Base-by-base conservation (phyloP, 345 rosid genomes). In the Dipteronia sinensis region DNA sequence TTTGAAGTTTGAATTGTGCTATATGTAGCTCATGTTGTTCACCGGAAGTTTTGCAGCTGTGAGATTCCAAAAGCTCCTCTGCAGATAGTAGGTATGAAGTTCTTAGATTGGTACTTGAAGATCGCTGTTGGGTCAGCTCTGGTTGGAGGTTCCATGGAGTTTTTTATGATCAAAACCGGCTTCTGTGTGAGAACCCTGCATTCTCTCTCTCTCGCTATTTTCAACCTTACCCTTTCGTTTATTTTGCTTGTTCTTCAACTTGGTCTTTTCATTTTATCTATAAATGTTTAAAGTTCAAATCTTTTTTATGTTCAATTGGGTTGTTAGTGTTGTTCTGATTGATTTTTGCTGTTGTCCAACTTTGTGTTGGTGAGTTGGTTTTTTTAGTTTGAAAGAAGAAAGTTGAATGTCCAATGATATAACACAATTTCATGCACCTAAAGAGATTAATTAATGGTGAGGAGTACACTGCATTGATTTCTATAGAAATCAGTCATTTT, bases 151-250 rank as follows among this genome's bases (percentile, higher is more conserved):
- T 95, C 96, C 80, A 96, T 91, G 97, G 97, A 96, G 79, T 75
- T 92, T 25, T 93, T 91, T 94, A 96, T 92, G 98, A 90, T 91
- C 88, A 90, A 96, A 81, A 92, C 94, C 66, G 97, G 97, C 42
- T 95, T 94, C 94, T 94, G 97, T 92, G 86, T 80, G 90, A 77
- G 86, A 83, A 81, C 74, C 38, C 72, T 84, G 88, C 93, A 49
- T 81, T 81, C 74, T 65, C 46, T 31, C 16, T 63, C 46, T 42
- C 49, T 75, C n/a, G n/a, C 4, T 38, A 56, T 16, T 69, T 27
- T 15, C 6, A 13, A 10, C 2, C 12, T 9, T 19, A 9, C 63
- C 29, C 29, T 38, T 40, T 53, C 34, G 19, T 34, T 78, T 51
- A 19, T 25, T 65, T 38, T 53, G 20, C 3, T 55, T 65, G 3